phyloP scores from a whole-genome alignment of 139 green algal genomes.

The Nannochloris sp. region DNA sequence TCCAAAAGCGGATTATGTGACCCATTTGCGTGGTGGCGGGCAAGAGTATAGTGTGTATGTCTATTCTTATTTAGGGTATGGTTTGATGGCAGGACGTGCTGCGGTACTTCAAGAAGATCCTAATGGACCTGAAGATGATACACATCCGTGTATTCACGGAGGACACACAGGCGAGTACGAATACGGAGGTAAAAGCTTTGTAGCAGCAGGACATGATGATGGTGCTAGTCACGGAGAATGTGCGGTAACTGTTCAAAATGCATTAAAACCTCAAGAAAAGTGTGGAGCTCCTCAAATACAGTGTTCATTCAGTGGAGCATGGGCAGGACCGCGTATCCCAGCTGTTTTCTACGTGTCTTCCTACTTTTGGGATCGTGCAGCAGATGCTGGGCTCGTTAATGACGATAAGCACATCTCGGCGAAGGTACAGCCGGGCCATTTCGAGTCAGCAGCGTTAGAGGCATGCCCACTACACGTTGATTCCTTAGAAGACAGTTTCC shows the following conservation, averaged over 20 bases:
- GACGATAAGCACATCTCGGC: constrained; percentile 26
- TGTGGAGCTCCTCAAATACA: constrained; percentile 53
- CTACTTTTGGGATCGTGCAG: constrained; percentile 92
- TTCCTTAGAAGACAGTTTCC: constrained; percentile 10
- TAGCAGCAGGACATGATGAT: not conserved
- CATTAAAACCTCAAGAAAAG: constrained; percentile 29
- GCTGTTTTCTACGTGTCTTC: constrained; percentile 82
- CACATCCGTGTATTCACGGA: constrained; percentile 66
- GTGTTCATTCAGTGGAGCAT: constrained; percentile 91
- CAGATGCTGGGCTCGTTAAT: constrained; percentile 39
- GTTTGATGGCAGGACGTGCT: constrained; percentile 90
- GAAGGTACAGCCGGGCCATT: constrained; percentile 28
- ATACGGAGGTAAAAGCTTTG: constrained; percentile 49
- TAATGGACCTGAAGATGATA: constrained; percentile 15
- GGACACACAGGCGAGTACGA: constrained; percentile 42
- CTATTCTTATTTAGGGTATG: constrained; percentile 93
- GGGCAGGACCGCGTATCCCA: constrained; percentile 50
- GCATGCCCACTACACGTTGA: constrained; percentile 27
- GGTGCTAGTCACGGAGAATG: constrained; percentile 15
- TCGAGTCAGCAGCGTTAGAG: constrained; percentile 37
- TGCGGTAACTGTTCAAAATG: constrained; percentile 18
- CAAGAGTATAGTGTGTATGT: constrained; percentile 88
- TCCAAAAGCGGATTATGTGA: constrained; percentile 56
- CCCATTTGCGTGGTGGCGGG: constrained; percentile 51
- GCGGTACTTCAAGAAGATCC: constrained; percentile 59